Conservation (phyloP, 768 basidiomycete species). For the Rhodotorula diobovata region DNA sequence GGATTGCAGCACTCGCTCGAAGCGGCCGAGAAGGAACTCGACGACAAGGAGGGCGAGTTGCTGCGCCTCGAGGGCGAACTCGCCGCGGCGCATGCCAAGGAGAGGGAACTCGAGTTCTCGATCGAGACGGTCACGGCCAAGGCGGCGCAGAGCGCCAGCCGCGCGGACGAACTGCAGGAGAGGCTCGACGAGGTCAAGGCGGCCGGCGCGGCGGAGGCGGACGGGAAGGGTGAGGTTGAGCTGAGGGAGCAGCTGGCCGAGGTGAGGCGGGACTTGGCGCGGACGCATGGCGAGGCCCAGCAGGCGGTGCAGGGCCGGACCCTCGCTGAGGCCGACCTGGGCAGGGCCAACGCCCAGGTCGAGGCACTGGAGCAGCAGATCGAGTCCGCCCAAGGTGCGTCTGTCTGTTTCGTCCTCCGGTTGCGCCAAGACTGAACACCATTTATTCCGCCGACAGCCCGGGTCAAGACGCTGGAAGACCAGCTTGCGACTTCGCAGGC, state of each 20-base stretch:
- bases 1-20: slow-evolving; percentile 52
- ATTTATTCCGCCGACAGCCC: neutral
- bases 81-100: slow-evolving; percentile 45
- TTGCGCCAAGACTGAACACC: neutral
- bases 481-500: slow-evolving; percentile 17
- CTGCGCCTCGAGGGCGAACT: slow-evolving; percentile 19
- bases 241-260: neutral
- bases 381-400: slow-evolving; percentile 20
- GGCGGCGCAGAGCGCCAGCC: slow-evolving; percentile 8
- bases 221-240: neutral
- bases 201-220: too few species aligned
- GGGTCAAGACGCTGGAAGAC: slow-evolving; percentile 21
- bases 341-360: slow-evolving; percentile 18
- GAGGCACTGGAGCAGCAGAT: slow-evolving; percentile 26
- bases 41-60: slow-evolving; percentile 19
- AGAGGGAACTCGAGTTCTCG: slow-evolving; percentile 50
- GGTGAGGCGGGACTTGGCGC: neutral
- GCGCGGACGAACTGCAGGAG: slow-evolving; percentile 9
- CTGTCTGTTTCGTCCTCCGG: too few species aligned
- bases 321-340: slow-evolving; percentile 9
- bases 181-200: slow-evolving; percentile 9
- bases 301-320: neutral
- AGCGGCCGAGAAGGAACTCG: slow-evolving; percentile 57
- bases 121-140: slow-evolving; percentile 25
- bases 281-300: slow-evolving; percentile 47